phyloP scores from a whole-genome alignment of 2,329 filamentous ascomycete species.

The Sporothrix pseudoabietina region DNA sequence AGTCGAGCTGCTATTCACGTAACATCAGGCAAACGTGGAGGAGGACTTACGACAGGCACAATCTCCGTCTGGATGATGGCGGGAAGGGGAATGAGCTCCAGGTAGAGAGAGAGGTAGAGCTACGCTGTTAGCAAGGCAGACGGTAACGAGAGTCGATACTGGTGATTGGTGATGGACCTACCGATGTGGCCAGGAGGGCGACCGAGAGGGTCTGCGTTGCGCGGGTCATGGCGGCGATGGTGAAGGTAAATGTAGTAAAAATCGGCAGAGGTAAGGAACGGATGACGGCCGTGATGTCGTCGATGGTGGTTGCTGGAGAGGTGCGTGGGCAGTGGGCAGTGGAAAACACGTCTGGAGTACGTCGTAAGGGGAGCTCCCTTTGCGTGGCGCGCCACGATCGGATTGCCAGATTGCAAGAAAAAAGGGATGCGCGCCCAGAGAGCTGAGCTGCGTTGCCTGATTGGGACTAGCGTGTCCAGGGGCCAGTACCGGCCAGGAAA shows the following conservation, averaged over 20 bases:
- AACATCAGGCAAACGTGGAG: background rate
- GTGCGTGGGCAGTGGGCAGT: background rate
- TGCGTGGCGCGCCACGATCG: constrained; percentile 17
- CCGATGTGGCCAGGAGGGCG: constrained; percentile 82
- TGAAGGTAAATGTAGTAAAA: too few species aligned
- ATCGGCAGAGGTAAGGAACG: background rate
- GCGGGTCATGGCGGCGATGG: constrained; percentile 73
- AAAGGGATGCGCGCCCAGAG: constrained; percentile 15
- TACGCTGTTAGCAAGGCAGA: constrained; percentile 43
- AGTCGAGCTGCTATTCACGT: background rate
- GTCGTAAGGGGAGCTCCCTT: constrained; percentile 5
- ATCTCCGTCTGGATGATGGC: constrained; percentile 77
- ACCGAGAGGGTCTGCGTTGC: constrained; percentile 91
- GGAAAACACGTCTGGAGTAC: background rate
- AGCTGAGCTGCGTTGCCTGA: constrained; percentile 8
- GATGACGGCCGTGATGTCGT: background rate
- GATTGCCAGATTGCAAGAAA: constrained; percentile 32
- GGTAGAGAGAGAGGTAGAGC: constrained; percentile 86
- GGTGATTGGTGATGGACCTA: constrained; percentile 49
- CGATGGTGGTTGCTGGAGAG: background rate
- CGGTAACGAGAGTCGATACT: too few species aligned
- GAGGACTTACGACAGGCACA: constrained; percentile 75
- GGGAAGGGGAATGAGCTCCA: constrained; percentile 81
- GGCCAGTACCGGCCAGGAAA: background rate
- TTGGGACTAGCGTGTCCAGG: background rate